Evolutionary conservation across 2,329 filamentous ascomycete species (phyloP).

Genomic region (Microthyrium microscopicum): DNA sequence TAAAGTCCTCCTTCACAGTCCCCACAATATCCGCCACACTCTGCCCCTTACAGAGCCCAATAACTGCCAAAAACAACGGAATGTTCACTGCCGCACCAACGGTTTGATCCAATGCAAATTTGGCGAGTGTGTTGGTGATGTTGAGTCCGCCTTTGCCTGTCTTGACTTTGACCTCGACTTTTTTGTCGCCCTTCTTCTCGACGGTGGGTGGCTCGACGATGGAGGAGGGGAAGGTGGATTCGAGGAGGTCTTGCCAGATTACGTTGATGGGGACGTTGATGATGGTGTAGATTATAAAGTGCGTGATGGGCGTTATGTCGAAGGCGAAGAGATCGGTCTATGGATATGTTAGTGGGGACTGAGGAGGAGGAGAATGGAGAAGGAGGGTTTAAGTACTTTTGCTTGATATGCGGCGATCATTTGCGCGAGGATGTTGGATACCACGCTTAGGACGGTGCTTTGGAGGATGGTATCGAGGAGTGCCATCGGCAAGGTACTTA

Average conservation of each 20-base stretch:
- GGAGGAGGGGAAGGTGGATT: slow-evolving; percentile 54
- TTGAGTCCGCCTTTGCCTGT: slow-evolving; percentile 36
- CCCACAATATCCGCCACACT: slow-evolving; percentile 15
- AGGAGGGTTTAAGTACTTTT: slow-evolving; percentile 30
- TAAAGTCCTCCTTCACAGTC: slow-evolving; percentile 15
- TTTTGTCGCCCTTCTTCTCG: slow-evolving; percentile 12
- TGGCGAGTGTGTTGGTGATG: slow-evolving; percentile 46
- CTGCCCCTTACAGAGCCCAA: slow-evolving; percentile 31
- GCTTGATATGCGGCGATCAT: slow-evolving; percentile 44
- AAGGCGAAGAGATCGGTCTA: slow-evolving; percentile 44
- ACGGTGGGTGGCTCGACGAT: slow-evolving; percentile 15
- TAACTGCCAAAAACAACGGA: slow-evolving; percentile 43
- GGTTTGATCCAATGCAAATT: slow-evolving; percentile 54
- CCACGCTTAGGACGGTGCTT: slow-evolving; percentile 44
- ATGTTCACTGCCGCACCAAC: slow-evolving; percentile 50
- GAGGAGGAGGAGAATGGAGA: neutral
- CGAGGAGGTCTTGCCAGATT: slow-evolving; percentile 68
- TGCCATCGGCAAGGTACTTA: no score
- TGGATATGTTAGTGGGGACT: slow-evolving; percentile 18
- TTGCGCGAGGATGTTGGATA: slow-evolving; percentile 62
- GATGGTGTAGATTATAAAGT: slow-evolving; percentile 60
- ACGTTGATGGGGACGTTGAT: slow-evolving; percentile 70
- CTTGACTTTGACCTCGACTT: slow-evolving; percentile 17
- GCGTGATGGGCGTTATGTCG: slow-evolving; percentile 51
- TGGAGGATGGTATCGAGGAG: slow-evolving; percentile 28